A percentile compares a stretch with the other conserved stretches of the same genome.
Conservation (phyloP, 176 grass and related monocot species). For the Pontederia crassipes region DNA sequence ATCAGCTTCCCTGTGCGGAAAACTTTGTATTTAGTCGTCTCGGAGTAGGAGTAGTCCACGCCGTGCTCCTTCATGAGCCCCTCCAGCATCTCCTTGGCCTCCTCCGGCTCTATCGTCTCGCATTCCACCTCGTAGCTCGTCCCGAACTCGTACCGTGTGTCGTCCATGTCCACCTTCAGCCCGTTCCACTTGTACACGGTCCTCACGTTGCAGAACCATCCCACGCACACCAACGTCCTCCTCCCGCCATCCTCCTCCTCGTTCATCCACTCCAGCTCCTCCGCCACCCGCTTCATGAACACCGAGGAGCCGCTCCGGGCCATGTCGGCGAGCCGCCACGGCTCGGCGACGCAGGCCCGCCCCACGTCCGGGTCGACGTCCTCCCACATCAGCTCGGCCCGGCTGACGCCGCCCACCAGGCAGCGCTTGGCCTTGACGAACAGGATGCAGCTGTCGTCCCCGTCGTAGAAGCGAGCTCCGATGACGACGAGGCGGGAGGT, state of each 20-base stretch:
- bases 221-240: conserved; percentile 48
- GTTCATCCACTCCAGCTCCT: conserved; percentile 15
- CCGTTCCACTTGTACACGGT: conserved; percentile 47
- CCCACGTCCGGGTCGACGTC: conserved; percentile 44
- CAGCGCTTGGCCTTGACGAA: conserved; percentile 61
- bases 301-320: conserved; percentile 22
- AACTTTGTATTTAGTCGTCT: conserved; percentile 47
- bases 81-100: conserved; percentile 42
- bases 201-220: conserved; percentile 72
- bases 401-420: conserved; percentile 56
- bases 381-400: conserved; percentile 74
- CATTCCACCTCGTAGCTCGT: conserved; percentile 74
- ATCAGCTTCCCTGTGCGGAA: conserved; percentile 72
- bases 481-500: conserved; percentile 42
- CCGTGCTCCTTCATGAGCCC: conserved; percentile 41
- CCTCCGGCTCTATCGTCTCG: conserved; percentile 53
- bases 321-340: conserved; percentile 32
- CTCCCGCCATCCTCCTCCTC: no score
- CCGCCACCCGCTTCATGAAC: conserved; percentile 44
- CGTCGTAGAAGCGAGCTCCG: conserved; percentile 53
- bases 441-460: conserved; percentile 43
- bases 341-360: conserved; percentile 44
- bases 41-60: conserved; percentile 42
- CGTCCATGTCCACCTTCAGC: conserved; percentile 61
- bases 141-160: conserved; percentile 57